Conservation (phyloP, 805 yeast species). For the Nakazawaea wickerhamii region DNA sequence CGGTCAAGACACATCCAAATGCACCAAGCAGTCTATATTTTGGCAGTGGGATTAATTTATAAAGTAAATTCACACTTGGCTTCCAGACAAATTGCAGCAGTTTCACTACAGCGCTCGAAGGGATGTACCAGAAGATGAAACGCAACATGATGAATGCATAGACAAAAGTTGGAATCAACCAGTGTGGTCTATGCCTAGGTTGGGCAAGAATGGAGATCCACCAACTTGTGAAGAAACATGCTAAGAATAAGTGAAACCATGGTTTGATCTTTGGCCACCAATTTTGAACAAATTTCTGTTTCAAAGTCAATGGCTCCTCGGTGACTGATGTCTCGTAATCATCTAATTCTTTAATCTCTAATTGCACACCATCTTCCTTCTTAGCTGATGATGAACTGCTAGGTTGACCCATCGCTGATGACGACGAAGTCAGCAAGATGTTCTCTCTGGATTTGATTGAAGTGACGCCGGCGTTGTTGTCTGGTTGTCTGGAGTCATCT, state of each 20-base stretch:
- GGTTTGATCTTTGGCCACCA: neutral
- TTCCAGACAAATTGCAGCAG: constrained; percentile 24
- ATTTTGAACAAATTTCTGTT: neutral
- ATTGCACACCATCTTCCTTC: neutral
- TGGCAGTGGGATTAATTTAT: constrained; percentile 35
- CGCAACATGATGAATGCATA: constrained; percentile 38
- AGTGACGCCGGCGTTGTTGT: too few relatives aligned
- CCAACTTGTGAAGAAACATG: constrained; percentile 20
- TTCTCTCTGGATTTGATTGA: neutral
- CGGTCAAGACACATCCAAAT: constrained; percentile 38
- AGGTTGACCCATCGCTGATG: neutral
- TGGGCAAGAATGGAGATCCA: constrained; percentile 41
- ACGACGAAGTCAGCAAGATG: neutral
- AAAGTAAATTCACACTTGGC: constrained; percentile 27
- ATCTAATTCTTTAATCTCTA: neutral
- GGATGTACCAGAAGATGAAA: constrained; percentile 36
- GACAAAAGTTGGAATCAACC: constrained; percentile 42
- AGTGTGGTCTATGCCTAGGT: constrained; percentile 33
- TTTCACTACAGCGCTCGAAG: constrained; percentile 20
- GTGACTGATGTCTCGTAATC: neutral
- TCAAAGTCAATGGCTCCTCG: neutral
- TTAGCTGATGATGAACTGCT: neutral
- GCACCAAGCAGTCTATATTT: constrained; percentile 38
- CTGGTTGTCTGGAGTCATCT: too few relatives aligned
- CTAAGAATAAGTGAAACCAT: neutral